Percentiles rank a stretch among this genome's conserved stretches.
These are phyloP conservation scores for Whalleya microplaca DNA, from an alignment of 2,329 filamentous ascomycete genomes.

Conservation along the genomic window DNA sequence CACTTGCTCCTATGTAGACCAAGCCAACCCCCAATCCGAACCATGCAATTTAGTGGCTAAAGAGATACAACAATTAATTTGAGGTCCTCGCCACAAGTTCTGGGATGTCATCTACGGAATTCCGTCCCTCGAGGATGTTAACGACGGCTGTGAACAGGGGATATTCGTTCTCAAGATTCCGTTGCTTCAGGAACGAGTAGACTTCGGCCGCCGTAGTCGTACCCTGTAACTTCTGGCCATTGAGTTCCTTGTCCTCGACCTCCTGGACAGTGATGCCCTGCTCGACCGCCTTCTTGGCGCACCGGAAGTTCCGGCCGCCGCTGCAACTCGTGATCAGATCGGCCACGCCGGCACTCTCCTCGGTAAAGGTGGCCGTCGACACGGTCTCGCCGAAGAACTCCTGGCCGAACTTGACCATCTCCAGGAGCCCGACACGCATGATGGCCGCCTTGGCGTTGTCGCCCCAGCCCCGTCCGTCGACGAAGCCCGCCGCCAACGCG, in stretches of 20 bases:
- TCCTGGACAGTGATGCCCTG: conserved; percentile 80
- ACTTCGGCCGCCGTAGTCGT: conserved; percentile 92
- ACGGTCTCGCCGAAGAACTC: conserved; percentile 88
- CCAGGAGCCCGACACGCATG: conserved; percentile 92
- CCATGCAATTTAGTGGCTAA: not conserved
- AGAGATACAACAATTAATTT: conserved; percentile 6
- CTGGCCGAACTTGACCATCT: conserved; percentile 96
- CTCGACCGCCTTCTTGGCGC: conserved; percentile 85
- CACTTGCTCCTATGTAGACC: too few relatives aligned
- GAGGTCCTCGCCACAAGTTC: conserved; percentile 55
- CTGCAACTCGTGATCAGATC: conserved; percentile 94
- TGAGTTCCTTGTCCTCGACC: conserved; percentile 86
- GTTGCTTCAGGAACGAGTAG: conserved; percentile 80
- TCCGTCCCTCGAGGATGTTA: conserved; percentile 76
- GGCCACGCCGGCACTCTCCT: conserved; percentile 92
- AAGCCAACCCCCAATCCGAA: too few relatives aligned
- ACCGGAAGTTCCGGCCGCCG: conserved; percentile 91
- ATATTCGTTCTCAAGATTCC: conserved; percentile 80
- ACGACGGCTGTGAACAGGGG: conserved; percentile 91
- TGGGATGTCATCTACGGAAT: conserved; percentile 81
- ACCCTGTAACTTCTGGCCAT: conserved; percentile 97
- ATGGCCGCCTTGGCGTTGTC: conserved; percentile 99
- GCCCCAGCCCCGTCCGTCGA: conserved; percentile 94
- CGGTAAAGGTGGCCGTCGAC: conserved; percentile 86
- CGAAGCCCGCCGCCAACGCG: conserved; percentile 90